Evolutionary conservation across 129 eudicot genomes (phyloP), one percentile per base, ranked within the genome.

Genomic region (Centaurea solstitialis): DNA sequence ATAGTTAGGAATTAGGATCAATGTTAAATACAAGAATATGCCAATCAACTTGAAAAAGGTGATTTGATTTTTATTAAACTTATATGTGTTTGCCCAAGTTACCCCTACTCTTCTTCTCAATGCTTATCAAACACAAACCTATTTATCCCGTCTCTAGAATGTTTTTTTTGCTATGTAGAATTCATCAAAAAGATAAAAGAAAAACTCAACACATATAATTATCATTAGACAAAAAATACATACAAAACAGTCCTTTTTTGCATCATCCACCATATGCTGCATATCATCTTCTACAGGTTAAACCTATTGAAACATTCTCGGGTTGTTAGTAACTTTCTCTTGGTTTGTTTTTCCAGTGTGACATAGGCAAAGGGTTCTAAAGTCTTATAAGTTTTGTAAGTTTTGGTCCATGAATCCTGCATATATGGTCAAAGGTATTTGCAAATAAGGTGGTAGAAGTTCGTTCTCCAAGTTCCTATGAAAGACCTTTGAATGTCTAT

Each of bases 71-170:
- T 22, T 64, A 33, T 30, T 39, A 15, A 73, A 45, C 50, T 39
- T 39, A 38, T 73, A 79, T 57, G 72, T 35, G 70, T 67, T 59
- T 71, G n/a, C 22, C 62, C 57, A 70, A 26, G 24, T 61, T 71
- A 57, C 40, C 28, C 26, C 30, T 17, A 50, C 69, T 59, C 62
- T 18, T 72, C 72, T 57, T 38, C 50, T 69, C 59, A 59, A 59
- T 22, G 39, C 40, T 57, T 71, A 38, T 40, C 41, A 72, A 59
- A 73, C 21, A 41, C 74, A 43, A 81, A 65, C 74, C 79, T 65
- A 64, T 64, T 22, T 41, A 80, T 38, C 68, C 37, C 26, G 13
- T 69, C 67, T 79, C 5, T 68, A 10, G 33, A 38, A 33, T 79
- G 76, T 50, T 79, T 7, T 18, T 9, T 79, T 79, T 71, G 20